Percentiles rank a stretch among this genome's conserved stretches.
Evolutionary conservation across 2,329 filamentous ascomycete genomes (phyloP).

Genomic region (Apiospora kogelbergensis): DNA sequence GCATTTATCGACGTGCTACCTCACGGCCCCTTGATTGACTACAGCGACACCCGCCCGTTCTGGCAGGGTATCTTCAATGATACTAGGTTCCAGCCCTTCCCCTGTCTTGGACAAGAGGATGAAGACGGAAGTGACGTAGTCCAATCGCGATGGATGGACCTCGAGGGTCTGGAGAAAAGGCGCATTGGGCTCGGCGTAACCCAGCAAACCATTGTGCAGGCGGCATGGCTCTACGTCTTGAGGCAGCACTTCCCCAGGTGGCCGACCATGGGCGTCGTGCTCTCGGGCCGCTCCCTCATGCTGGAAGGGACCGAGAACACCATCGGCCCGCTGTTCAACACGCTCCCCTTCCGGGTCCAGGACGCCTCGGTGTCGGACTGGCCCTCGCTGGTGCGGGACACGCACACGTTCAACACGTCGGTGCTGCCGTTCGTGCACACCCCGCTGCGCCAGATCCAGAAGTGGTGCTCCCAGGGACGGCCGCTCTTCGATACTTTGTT

Average conservation of each 20-base stretch:
- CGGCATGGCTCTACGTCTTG: conserved; percentile 68
- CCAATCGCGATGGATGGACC: conserved; percentile 31
- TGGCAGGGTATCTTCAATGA: conserved; percentile 62
- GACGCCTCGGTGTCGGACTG: conserved; percentile 50
- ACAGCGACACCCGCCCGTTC: conserved; percentile 51
- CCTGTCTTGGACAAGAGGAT: conserved; percentile 19
- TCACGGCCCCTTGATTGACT: conserved; percentile 63
- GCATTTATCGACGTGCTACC: conserved; percentile 67
- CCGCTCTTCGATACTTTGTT: conserved; percentile 79
- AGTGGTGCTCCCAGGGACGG: conserved; percentile 65
- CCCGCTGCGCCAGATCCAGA: conserved; percentile 75
- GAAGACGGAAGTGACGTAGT: conserved; percentile 18
- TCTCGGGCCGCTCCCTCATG: conserved; percentile 75
- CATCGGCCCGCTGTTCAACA: conserved; percentile 88
- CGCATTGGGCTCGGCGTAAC: conserved; percentile 68
- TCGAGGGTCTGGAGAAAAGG: conserved; percentile 47
- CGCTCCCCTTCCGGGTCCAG: conserved; percentile 67
- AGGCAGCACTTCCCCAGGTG: conserved; percentile 46
- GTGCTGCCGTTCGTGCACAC: conserved; percentile 76
- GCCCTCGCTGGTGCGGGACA: conserved; percentile 58
- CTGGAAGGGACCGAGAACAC: conserved; percentile 64
- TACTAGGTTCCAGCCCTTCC: conserved; percentile 27
- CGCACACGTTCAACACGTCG: conserved; percentile 70
- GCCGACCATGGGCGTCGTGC: conserved; percentile 68
- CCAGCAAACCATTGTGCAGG: conserved; percentile 76